Evolutionary conservation across 805 yeast genomes (phyloP).

Genomic region (Candida coleopterorum): DNA sequence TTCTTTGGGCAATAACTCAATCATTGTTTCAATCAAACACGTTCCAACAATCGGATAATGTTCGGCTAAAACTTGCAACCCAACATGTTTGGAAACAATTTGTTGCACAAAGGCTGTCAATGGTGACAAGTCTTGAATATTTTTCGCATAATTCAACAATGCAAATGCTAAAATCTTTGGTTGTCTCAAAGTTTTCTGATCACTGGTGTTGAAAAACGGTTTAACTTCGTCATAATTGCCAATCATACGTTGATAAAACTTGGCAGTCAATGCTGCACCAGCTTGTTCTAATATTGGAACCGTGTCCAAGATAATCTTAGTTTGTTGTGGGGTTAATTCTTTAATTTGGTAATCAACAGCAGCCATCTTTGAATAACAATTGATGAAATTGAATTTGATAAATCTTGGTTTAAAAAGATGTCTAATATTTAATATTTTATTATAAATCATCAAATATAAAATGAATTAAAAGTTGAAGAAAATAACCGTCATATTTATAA

Average conservation of each 20-base stretch:
- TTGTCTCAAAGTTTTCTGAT: constrained; percentile 53
- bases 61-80: constrained; percentile 56
- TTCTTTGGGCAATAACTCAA: constrained; percentile 47
- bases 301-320: constrained; percentile 37
- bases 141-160: constrained; percentile 54
- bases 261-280: constrained; percentile 51
- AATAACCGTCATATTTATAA: too few relatives aligned
- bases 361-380: not conserved
- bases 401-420: too few relatives aligned
- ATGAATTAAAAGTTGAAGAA: too few relatives aligned
- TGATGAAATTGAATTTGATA: too few relatives aligned
- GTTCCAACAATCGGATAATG: constrained; percentile 65
- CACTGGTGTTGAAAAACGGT: constrained; percentile 55
- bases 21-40: constrained; percentile 50
- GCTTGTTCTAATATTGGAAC: constrained; percentile 52
- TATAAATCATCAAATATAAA: too few relatives aligned
- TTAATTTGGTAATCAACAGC: constrained; percentile 16
- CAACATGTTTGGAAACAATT: constrained; percentile 63
- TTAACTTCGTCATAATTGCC: constrained; percentile 47
- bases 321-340: constrained; percentile 27
- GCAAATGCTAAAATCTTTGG: constrained; percentile 64
- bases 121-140: constrained; percentile 55
- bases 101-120: constrained; percentile 51
- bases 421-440: too few relatives aligned
- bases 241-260: constrained; percentile 55